These are phyloP conservation scores for Clonostachys solani DNA, from an alignment of 2,329 filamentous ascomycete genomes.

Conservation along the genomic window DNA sequence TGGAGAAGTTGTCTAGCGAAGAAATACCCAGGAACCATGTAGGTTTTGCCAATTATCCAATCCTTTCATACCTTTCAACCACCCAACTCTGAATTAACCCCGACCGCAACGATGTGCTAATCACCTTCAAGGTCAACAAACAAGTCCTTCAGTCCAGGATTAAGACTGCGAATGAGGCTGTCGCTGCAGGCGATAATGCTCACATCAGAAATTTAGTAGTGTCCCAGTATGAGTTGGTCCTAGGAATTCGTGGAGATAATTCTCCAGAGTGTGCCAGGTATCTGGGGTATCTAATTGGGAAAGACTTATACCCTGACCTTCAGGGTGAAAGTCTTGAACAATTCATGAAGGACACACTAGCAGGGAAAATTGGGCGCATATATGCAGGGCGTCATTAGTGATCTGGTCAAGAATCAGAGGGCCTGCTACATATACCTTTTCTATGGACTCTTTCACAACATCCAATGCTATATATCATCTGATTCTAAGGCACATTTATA, in stretches of 20 bases:
- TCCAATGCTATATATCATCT: no score
- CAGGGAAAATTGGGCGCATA: no score
- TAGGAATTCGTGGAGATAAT: background rate
- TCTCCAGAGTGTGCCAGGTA: background rate
- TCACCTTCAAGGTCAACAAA: background rate
- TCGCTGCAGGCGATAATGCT: background rate
- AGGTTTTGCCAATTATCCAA: background rate
- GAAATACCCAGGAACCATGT: background rate
- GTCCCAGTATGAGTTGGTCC: no score
- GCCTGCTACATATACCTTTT: no score
- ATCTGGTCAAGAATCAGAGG: no score
- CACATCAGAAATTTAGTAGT: background rate
- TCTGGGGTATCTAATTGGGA: background rate
- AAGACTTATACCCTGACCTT: background rate
- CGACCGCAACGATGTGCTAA: no score
- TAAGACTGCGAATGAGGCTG: background rate
- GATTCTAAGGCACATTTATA: no score
- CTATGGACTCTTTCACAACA: no score
- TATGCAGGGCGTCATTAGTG: no score
- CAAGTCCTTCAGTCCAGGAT: background rate
- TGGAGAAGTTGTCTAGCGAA: background rate
- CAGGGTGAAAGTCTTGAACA: background rate
- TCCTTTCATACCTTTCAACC: no score
- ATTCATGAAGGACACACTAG: no score
- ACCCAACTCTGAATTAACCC: no score